phyloP scores from a whole-genome alignment of 1,139 yeast genomes.

The Sporopachydermia cereana region DNA sequence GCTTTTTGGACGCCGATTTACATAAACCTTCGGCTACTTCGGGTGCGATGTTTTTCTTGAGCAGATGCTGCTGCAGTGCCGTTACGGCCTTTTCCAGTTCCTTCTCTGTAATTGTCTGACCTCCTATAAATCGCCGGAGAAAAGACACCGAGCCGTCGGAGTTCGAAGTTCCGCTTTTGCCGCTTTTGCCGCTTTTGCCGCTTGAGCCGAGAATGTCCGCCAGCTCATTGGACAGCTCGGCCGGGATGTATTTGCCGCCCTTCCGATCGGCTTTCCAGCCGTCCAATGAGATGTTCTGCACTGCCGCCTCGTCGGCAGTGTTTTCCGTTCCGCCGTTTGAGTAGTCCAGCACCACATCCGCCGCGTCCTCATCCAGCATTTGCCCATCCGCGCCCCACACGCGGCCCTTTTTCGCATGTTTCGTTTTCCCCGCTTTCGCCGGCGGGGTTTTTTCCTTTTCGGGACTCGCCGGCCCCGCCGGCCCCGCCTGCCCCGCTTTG shows the following conservation, averaged over 20 bases:
- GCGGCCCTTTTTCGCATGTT: constrained; percentile 26
- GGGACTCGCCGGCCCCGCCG: constrained; percentile 10
- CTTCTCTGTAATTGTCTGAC: constrained; percentile 39
- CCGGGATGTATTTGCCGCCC: constrained; percentile 5
- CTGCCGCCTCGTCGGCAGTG: constrained; percentile 17
- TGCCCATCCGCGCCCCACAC: constrained; percentile 41
- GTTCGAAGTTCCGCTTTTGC: constrained; percentile 6
- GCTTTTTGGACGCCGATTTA: constrained; percentile 43
- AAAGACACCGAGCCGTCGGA: constrained; percentile 32
- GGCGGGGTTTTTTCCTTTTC: too few relatives aligned
- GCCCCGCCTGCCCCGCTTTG: constrained; percentile 3
- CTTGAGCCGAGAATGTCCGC: constrained; percentile 7
- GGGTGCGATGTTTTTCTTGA: constrained; percentile 41
- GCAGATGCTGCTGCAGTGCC: constrained; percentile 35
- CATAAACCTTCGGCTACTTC: constrained; percentile 48
- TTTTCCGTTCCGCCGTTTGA: constrained; percentile 22
- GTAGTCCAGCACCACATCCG: constrained; percentile 32
- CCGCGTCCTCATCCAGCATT: constrained; percentile 31
- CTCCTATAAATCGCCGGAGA: constrained; percentile 46
- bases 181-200: constrained; percentile 6
- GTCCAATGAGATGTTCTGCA: background rate
- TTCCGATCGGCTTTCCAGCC: constrained; percentile 6
- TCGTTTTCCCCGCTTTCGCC: constrained; percentile 11
- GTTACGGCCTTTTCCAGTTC: constrained; percentile 32
- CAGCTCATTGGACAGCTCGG: constrained; percentile 9